These are phyloP conservation scores for Leptomonas pyrrhocoris DNA, from an alignment of 208 protist species.

Conservation along the genomic window DNA sequence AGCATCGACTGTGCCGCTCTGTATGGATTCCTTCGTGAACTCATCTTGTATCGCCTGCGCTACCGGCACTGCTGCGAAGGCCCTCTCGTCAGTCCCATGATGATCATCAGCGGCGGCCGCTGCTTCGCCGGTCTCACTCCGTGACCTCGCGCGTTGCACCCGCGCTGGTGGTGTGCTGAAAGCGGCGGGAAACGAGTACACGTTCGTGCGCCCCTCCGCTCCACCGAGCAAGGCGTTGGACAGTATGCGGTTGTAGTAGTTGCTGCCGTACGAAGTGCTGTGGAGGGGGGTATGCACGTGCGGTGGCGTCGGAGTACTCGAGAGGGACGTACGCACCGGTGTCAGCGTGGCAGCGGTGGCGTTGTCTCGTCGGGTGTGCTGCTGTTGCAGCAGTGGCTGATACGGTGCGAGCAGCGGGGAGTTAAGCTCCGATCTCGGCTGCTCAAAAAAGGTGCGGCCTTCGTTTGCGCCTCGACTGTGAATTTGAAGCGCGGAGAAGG, in stretches of 20 bases:
- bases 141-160: background rate
- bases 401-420: background rate
- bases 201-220: conserved; percentile 7
- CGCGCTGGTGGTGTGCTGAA: background rate
- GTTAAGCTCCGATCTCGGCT: background rate
- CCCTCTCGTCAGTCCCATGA: no score
- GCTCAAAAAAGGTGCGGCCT: background rate
- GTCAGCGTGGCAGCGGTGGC: conserved; percentile 2
- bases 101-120: background rate
- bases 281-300: conserved; percentile 15
- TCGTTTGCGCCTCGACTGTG: background rate
- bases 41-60: no score
- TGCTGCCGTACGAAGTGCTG: conserved; percentile 24
- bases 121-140: background rate
- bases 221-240: conserved; percentile 28
- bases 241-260: conserved; percentile 26
- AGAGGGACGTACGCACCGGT: conserved; percentile 3
- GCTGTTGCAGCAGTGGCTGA: background rate
- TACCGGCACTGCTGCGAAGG: no score
- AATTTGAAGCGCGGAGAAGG: conserved; percentile 20
- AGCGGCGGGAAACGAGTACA: conserved; percentile 18
- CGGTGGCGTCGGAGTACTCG: background rate
- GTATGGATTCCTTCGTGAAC: background rate
- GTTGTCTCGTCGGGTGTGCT: background rate
- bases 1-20: background rate